A percentile compares a stretch with the other conserved stretches of the same genome.
Evolutionary conservation across 345 rosid species (phyloP).

Genomic region (Gossypium turneri): DNA sequence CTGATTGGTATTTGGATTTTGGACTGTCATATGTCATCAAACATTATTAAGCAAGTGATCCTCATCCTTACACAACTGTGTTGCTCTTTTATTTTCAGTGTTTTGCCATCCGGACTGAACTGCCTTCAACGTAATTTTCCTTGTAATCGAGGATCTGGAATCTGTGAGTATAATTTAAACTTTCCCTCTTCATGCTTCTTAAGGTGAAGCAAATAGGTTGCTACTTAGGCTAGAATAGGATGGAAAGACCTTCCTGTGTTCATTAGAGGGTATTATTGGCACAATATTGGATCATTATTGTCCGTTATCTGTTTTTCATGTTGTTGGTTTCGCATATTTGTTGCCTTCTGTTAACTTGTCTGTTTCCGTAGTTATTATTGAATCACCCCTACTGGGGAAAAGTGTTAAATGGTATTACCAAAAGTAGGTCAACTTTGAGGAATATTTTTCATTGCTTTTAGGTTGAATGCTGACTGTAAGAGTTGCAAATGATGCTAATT

Average conservation of each 20-base stretch:
- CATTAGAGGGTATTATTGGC: background rate
- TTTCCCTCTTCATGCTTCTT: background rate
- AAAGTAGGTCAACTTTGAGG: background rate
- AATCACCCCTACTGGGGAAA: background rate
- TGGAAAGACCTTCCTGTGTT: background rate
- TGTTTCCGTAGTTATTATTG: background rate
- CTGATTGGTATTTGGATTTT: background rate
- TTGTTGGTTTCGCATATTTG: background rate
- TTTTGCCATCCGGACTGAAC: constrained; percentile 43
- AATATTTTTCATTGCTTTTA: background rate
- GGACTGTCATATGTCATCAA: background rate
- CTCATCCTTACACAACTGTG: background rate
- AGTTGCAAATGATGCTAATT: background rate
- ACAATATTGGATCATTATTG: background rate
- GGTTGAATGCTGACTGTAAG: background rate
- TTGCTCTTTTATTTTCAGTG: constrained; percentile 28
- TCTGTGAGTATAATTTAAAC: constrained; percentile 42
- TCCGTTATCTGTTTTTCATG: background rate
- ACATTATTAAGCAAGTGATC: background rate
- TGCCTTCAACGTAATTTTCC: constrained; percentile 69
- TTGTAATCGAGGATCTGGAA: constrained; percentile 51
- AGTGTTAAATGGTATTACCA: background rate
- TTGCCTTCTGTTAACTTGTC: background rate
- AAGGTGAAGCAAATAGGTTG: background rate
- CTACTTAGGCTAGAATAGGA: background rate